Evolutionary conservation across 352 stramenopile species (phyloP), one percentile per base, ranked within the genome.

Genomic region (Plasmopara halstedii): DNA sequence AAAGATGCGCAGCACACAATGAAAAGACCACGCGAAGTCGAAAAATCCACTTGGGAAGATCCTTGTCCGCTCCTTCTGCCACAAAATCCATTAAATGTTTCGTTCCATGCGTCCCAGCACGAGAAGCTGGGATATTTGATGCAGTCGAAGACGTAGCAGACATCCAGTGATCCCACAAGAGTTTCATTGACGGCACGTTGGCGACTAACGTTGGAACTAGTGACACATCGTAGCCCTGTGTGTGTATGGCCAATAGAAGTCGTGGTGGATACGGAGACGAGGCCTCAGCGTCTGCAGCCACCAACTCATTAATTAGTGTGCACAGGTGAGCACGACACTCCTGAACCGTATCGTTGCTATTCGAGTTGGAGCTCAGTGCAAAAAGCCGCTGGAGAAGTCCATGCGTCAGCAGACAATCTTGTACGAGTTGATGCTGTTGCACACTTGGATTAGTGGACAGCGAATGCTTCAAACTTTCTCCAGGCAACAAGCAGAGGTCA

Each of bases 121-220:
- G 56, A 42, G 55, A 59, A 2, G 58, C 51, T 15, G 62, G 59
- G 18, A 42, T 39, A 22, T 33, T 20, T 7, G 43, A 54, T 13
- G 58, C 44, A 13, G 54, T 48, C 0, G 53, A 54, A n/a, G 49
- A 38, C 10, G 41, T 45, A 10, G 55, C 39, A 18, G 47, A n/a
- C 53, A 82, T 82, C 73, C 70, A 85, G 38, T 80, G 57, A 19
- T 66, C 45, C 73, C 73, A 85, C 15, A 82, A 32, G 20, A 67
- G 41, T 40, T 67, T 65, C 52, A 85, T 59, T 2, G 73, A 57
- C 6, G 64, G 55, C 19, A 70, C 62, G 13, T 59, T 51, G 15
- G 51, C 35, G 1, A 78, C 58, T 11, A 80, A 37, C 9, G 46
- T 36, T 6, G 56, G 27, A 6, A 80, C 59, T 14, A 85, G 27